Base-by-base conservation (phyloP, 2,329 filamentous ascomycete genomes). In the Colletotrichum chrysophilum region DNA sequence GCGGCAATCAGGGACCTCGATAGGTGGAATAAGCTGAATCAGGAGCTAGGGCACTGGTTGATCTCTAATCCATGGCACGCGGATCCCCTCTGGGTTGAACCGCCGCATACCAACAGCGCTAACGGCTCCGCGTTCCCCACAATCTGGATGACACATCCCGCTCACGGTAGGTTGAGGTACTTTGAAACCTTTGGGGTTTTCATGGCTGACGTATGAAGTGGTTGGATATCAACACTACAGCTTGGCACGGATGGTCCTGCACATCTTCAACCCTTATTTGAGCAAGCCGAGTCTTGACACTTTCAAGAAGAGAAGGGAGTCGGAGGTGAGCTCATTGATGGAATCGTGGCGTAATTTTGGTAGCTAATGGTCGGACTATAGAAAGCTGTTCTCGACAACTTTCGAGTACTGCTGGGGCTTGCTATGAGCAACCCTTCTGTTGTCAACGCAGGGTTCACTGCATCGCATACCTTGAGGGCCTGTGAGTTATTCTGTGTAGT, bases 211-310 rank as follows among this genome's bases (percentile, higher is more conserved):
- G 1, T 5, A 52, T 1, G 2, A 0, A 81, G 84, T 84, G 2
- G 83, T 84, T 4, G 86, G 83, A 0, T 79, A 85, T 60, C 84
- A 86, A 70, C 84, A 87, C 74, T 85, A 84, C 62, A 83, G 85
- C 66, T 80, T 87, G 13, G 79, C 84, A 0, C 79, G 82, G 13
- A 86, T 88, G 32, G 78, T 88, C 8, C 81, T 82, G 1, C 80
- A 80, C 3, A 84, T 86, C 7, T 85, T 87, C 60, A 82, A 87
- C 55, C 86, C 86, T 0, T 76, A 78, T 5, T 61, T 79, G 2
- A 81, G 79, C 61, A 78, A 77, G 21, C 79, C 80, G 2, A 78
- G 80, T 12, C 77, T 81, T 3, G 77, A 79, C 3, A 78, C 80
- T 1, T 80, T 81, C 34, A 70, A 77, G 2, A 38, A 55, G 16